Conservation (phyloP, 2,329 filamentous ascomycete species). For the Plectosphaerella cucumerina region DNA sequence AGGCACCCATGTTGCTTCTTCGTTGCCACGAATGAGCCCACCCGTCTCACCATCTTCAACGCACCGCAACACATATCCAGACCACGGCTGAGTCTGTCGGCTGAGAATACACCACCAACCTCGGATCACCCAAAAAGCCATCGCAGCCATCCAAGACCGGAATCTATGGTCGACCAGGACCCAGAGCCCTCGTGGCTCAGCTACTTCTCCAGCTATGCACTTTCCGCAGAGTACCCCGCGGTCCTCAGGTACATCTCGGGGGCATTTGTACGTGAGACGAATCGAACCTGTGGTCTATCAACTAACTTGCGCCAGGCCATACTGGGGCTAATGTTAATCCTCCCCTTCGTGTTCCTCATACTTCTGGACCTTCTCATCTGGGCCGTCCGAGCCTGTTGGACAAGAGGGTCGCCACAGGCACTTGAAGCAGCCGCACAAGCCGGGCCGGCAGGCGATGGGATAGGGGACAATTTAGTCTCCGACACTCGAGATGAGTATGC, state of each 20-base stretch:
- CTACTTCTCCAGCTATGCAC: constrained; percentile 6
- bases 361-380: constrained; percentile 48
- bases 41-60: too few relatives aligned
- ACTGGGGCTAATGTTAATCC: constrained; percentile 39
- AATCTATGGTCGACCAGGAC: constrained; percentile 18
- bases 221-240: constrained; percentile 19
- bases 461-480: too few relatives aligned
- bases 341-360: constrained; percentile 44
- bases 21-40: too few relatives aligned
- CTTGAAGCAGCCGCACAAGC: background rate
- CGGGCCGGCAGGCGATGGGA: background rate
- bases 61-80: constrained; percentile 6
- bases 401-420: background rate
- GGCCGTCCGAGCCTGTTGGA: constrained; percentile 41
- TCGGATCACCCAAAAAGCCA: background rate
- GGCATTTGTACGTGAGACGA: constrained; percentile 30
- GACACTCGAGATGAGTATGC: too few relatives aligned
- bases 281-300: constrained; percentile 29
- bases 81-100: background rate
- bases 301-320: constrained; percentile 37
- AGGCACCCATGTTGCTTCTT: too few relatives aligned
- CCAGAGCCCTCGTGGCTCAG: constrained; percentile 17
- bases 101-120: background rate
- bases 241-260: constrained; percentile 31
- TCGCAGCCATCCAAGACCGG: background rate